Evolutionary conservation across 306 rosid species (phyloP).

Genomic region (Cucumis sativus): Cucumber_9930_V3 NC_026657.2:10126501-10127000

Average conservation of each 20-base stretch:
- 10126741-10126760: constrained; percentile 58
- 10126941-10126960: no score
- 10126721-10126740: constrained; percentile 45
- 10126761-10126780: constrained; percentile 94
- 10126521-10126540: background rate
- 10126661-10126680: constrained; percentile 1
- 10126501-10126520: background rate
- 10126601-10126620: constrained; percentile 14
- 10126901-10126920: no score
- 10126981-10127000: no score
- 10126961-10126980: no score
- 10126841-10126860: background rate
- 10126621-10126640: background rate
- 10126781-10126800: constrained; percentile 92
- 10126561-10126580: constrained; percentile 28
- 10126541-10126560: constrained; percentile 20
- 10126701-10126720: constrained; percentile 44
- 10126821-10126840: constrained; percentile 37
- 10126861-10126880: background rate
- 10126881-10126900: background rate
- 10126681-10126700: constrained; percentile 66
- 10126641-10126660: background rate
- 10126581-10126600: constrained; percentile 4
- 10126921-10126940: no score
- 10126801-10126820: constrained; percentile 97